These are phyloP conservation scores for Boechera divaricarpa DNA, from an alignment of 345 rosid species.

Conservation along the genomic window DNA sequence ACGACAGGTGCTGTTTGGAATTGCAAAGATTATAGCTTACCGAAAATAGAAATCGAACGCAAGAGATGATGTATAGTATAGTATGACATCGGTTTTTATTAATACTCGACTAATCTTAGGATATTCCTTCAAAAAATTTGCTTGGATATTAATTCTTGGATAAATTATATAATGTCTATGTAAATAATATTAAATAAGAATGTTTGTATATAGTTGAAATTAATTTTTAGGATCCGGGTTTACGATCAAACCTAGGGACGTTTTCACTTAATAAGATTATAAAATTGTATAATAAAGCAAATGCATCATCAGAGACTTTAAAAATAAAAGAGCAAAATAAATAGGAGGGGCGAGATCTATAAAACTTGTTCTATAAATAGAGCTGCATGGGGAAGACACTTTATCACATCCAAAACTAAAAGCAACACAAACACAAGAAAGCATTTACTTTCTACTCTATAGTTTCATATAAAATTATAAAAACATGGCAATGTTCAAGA, in stretches of 20 bases:
- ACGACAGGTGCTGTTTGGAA: background rate
- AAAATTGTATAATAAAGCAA: background rate
- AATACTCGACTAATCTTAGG: background rate
- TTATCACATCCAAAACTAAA: slow-evolving; percentile 40
- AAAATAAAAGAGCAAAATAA: background rate
- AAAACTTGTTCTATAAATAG: slow-evolving; percentile 42
- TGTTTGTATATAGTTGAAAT: background rate
- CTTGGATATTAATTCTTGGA: background rate
- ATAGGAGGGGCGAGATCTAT: background rate
- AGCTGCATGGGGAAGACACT: slow-evolving; percentile 38
- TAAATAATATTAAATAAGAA: background rate
- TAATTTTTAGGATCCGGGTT: background rate
- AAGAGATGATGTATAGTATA: background rate
- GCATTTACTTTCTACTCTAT: background rate
- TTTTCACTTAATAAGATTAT: background rate
- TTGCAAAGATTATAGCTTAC: background rate
- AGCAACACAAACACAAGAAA: slow-evolving; percentile 13
- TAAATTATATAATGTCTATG: background rate
- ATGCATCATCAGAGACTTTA: slow-evolving; percentile 2
- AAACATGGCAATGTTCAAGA: slow-evolving; percentile 37
- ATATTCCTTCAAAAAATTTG: background rate
- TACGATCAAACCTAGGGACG: background rate
- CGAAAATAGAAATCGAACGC: background rate
- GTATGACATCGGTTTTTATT: background rate
- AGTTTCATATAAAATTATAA: background rate